Conservation (phyloP, 2,329 filamentous ascomycete genomes). For the Paecilomyces dactylethromorphus region DNA sequence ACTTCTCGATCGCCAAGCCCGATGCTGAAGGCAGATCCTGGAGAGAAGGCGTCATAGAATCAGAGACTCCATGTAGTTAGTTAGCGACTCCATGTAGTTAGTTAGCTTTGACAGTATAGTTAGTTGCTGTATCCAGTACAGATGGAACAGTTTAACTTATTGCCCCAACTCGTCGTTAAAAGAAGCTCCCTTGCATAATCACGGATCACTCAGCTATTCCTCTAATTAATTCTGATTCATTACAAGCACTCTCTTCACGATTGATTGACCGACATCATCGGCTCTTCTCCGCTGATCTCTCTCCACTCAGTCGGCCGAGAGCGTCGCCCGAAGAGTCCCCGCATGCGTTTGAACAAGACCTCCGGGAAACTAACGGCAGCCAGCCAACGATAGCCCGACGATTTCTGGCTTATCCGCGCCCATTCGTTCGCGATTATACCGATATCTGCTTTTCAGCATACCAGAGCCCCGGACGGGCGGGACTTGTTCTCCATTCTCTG, state of each 20-base stretch:
- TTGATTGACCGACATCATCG: background rate
- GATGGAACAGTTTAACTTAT: too few relatives aligned
- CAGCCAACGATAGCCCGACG: slow-evolving; percentile 4
- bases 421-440: slow-evolving; percentile 5
- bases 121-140: too few relatives aligned
- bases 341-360: background rate
- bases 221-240: background rate
- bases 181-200: background rate
- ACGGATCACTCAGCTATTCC: background rate
- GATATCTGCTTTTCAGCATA: background rate
- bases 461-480: background rate
- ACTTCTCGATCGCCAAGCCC: background rate
- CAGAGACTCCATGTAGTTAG: too few relatives aligned
- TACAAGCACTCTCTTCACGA: background rate
- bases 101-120: too few relatives aligned
- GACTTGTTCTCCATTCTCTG: background rate
- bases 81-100: too few relatives aligned
- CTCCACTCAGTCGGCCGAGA: background rate
- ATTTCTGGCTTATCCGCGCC: slow-evolving; percentile 6
- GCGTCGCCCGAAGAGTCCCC: background rate
- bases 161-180: too few relatives aligned
- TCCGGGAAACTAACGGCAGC: background rate
- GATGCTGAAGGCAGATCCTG: background rate
- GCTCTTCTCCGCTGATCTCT: background rate
- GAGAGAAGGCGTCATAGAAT: background rate